Percentiles rank a stretch among this genome's conserved stretches.
Evolutionary conservation across 257 asterid genomes (phyloP).

Genomic region (Solanum sejunctum): DNA sequence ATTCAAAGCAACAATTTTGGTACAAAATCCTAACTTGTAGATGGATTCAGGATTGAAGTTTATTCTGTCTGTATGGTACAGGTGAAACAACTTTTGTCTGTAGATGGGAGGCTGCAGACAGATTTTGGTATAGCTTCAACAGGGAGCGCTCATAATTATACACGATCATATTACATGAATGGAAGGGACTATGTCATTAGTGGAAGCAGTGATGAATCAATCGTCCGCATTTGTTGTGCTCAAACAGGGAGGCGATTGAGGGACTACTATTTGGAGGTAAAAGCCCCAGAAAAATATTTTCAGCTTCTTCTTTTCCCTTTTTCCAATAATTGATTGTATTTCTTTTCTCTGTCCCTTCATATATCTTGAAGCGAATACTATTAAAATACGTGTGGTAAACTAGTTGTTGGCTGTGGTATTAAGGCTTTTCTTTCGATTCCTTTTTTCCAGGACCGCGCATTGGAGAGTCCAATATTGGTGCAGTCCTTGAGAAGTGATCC

Average conservation of each 20-base stretch:
- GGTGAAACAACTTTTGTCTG: conserved; percentile 73
- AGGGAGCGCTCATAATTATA: conserved; percentile 63
- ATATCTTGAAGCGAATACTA: not conserved
- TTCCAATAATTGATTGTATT: not conserved
- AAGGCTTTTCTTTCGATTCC: not conserved
- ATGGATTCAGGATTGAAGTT: not conserved
- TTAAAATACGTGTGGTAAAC: not conserved
- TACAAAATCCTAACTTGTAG: not conserved
- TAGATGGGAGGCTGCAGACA: conserved; percentile 56
- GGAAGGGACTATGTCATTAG: conserved; percentile 69
- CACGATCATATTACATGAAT: conserved; percentile 80
- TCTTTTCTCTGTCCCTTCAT: not conserved
- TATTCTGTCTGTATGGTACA: not conserved
- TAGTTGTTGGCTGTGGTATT: not conserved
- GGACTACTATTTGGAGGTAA: conserved; percentile 54
- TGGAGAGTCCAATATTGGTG: conserved; percentile 41
- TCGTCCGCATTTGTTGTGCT: conserved; percentile 53
- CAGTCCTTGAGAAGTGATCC: conserved; percentile 84
- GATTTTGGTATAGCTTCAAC: conserved; percentile 60
- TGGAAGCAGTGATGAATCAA: conserved; percentile 68
- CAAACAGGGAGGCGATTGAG: conserved; percentile 67
- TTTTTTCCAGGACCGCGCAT: conserved; percentile 25
- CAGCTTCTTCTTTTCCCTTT: not conserved
- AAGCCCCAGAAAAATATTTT: not conserved
- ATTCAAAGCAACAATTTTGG: not conserved